These are phyloP conservation scores for Verticillium longisporum DNA, from an alignment of 2,329 filamentous ascomycete species.

Conservation along the genomic window DNA sequence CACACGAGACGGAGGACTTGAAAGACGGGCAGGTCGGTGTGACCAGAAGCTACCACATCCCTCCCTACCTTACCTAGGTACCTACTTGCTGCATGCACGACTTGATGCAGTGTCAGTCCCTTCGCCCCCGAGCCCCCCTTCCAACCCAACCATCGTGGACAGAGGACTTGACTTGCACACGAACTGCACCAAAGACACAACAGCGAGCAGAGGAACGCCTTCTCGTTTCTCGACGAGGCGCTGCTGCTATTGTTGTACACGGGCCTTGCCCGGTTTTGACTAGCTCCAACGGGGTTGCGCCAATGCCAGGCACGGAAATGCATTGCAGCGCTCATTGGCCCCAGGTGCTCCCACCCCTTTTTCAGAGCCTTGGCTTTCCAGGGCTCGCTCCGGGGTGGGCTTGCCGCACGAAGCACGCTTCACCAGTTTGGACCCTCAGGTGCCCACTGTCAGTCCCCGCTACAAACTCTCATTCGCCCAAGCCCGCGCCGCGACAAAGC, in stretches of 20 bases:
- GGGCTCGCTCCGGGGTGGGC: not conserved
- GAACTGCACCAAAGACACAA: not conserved
- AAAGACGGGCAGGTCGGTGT: no score
- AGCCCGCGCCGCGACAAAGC: not conserved
- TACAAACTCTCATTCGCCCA: not conserved
- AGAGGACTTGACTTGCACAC: not conserved
- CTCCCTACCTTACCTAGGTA: no score
- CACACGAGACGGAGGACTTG: not conserved
- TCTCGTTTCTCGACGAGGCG: not conserved
- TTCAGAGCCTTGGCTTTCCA: not conserved
- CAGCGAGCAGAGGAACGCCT: not conserved
- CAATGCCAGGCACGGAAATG: slow-evolving; percentile 4
- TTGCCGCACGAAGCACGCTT: not conserved
- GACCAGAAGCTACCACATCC: no score
- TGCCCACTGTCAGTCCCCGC: not conserved
- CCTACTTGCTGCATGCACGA: no score
- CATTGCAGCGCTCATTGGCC: not conserved
- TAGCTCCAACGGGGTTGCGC: not conserved
- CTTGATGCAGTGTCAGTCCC: no score
- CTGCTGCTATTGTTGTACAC: not conserved
- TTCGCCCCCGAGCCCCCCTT: not conserved
- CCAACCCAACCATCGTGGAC: not conserved
- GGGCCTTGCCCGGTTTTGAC: not conserved
- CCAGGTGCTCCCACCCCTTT: not conserved
- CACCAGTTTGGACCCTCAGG: not conserved